A percentile compares a stretch with the other conserved stretches of the same genome.
phyloP scores from a whole-genome alignment of 2,329 filamentous ascomycete genomes.

The Monosporascus sp. region DNA sequence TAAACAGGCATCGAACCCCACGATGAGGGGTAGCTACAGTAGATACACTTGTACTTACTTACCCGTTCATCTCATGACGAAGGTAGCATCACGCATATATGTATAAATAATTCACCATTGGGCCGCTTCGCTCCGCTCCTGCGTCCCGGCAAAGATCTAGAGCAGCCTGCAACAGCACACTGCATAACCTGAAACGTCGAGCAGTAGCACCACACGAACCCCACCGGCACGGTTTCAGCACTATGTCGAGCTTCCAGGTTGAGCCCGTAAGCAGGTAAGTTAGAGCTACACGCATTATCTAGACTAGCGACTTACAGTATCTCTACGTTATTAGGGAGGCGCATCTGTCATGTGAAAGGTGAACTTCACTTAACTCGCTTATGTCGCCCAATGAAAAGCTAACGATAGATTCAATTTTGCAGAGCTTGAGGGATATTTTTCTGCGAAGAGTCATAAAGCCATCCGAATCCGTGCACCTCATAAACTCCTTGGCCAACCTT shows the following conservation, averaged over 20 bases:
- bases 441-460: neutral
- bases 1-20: too few relatives aligned
- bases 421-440: neutral
- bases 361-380: too few relatives aligned
- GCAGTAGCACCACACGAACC: neutral
- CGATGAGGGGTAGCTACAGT: too few relatives aligned
- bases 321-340: too few relatives aligned
- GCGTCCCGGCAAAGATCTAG: neutral
- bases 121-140: neutral
- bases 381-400: neutral
- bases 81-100: neutral
- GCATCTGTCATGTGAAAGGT: too few relatives aligned
- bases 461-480: neutral
- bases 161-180: slow-evolving; percentile 1
- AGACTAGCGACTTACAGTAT: too few relatives aligned
- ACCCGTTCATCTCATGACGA: too few relatives aligned
- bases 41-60: too few relatives aligned
- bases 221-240: neutral
- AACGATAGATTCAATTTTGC: too few relatives aligned
- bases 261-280: too few relatives aligned
- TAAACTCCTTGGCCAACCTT: neutral
- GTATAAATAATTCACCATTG: neutral
- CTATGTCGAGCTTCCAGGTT: too few relatives aligned
- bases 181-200: slow-evolving; percentile 19
- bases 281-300: too few relatives aligned